phyloP scores from a whole-genome alignment of 1,139 yeast genomes.

The Geotrichum restrictum region DNA sequence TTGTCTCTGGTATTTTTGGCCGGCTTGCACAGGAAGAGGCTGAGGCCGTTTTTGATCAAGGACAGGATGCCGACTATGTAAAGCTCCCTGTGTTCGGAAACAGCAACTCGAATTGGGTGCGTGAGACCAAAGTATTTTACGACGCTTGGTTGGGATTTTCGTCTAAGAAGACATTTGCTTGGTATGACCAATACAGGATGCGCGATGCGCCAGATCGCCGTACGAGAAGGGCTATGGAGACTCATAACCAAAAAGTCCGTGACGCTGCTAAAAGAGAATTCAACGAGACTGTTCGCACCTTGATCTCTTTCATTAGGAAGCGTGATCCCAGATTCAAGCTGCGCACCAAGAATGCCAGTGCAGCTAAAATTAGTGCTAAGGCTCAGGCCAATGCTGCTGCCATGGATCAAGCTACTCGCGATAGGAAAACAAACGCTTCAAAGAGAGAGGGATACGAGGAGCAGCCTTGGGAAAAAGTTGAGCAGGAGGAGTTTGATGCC shows the following conservation, averaged over 20 bases:
- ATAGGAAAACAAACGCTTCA: slow-evolving; percentile 44
- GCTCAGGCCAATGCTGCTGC: slow-evolving; percentile 30
- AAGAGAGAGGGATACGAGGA: slow-evolving; percentile 46
- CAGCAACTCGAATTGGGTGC: slow-evolving; percentile 55
- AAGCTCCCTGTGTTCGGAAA: slow-evolving; percentile 72
- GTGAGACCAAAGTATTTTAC: slow-evolving; percentile 63
- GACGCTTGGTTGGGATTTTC: slow-evolving; percentile 69
- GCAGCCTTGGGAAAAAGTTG: slow-evolving; percentile 80
- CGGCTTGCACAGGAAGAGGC: slow-evolving; percentile 80
- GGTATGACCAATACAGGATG: slow-evolving; percentile 86
- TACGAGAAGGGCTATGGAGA: slow-evolving; percentile 83
- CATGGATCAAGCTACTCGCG: slow-evolving; percentile 53
- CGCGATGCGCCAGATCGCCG: slow-evolving; percentile 83
- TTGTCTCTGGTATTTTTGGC: slow-evolving; percentile 64
- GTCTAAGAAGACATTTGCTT: slow-evolving; percentile 70
- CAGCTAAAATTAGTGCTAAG: slow-evolving; percentile 45
- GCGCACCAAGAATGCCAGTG: slow-evolving; percentile 32
- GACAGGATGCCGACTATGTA: slow-evolving; percentile 24
- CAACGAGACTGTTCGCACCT: slow-evolving; percentile 73
- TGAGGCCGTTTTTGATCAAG: slow-evolving; percentile 55
- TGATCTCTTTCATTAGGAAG: slow-evolving; percentile 67
- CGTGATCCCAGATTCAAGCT: slow-evolving; percentile 72
- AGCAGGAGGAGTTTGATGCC: slow-evolving; percentile 36
- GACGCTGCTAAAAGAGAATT: slow-evolving; percentile 78
- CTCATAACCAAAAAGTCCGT: slow-evolving; percentile 77